Conservation (phyloP, 495 filamentous ascomycete genomes). For the Hypoxylon rickii region DNA sequence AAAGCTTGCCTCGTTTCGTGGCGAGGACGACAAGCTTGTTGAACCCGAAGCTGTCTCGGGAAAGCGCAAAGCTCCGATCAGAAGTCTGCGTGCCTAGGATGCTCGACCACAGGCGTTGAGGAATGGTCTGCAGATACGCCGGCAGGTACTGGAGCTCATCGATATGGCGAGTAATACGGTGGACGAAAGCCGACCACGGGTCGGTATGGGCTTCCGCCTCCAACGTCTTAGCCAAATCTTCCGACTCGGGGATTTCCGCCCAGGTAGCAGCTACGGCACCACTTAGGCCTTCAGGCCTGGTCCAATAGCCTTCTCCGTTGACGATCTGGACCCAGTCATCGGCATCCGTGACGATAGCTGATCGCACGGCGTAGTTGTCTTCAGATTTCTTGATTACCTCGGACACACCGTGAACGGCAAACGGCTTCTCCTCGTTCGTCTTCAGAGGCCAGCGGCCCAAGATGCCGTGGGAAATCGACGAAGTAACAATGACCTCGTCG, state of each 20-base stretch:
- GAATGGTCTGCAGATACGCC: constrained; percentile 68
- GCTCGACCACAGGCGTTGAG: constrained; percentile 67
- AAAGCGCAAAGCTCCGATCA: constrained; percentile 55
- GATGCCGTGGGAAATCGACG: constrained; percentile 75
- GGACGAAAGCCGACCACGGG: constrained; percentile 77
- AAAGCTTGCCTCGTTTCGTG: constrained; percentile 77
- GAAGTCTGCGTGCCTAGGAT: constrained; percentile 61
- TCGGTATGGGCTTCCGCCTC: constrained; percentile 86
- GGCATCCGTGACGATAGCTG: constrained; percentile 66
- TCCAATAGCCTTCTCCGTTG: constrained; percentile 81
- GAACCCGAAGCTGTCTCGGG: constrained; percentile 83
- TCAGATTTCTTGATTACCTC: constrained; percentile 74
- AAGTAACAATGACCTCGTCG: constrained; percentile 71
- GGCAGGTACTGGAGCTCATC: constrained; percentile 81
- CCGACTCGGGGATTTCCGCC: constrained; percentile 71
- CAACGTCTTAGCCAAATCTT: constrained; percentile 76
- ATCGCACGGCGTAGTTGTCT: constrained; percentile 73
- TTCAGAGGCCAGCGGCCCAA: constrained; percentile 72
- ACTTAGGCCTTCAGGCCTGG: constrained; percentile 77
- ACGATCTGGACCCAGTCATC: constrained; percentile 85
- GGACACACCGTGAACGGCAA: constrained; percentile 69
- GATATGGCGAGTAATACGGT: constrained; percentile 81
- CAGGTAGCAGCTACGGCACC: constrained; percentile 76
- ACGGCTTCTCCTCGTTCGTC: constrained; percentile 40
- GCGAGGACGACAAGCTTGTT: constrained; percentile 81